Evolutionary conservation across 805 yeast genomes (phyloP).

Genomic region (Sugiyamaella americana): DNA sequence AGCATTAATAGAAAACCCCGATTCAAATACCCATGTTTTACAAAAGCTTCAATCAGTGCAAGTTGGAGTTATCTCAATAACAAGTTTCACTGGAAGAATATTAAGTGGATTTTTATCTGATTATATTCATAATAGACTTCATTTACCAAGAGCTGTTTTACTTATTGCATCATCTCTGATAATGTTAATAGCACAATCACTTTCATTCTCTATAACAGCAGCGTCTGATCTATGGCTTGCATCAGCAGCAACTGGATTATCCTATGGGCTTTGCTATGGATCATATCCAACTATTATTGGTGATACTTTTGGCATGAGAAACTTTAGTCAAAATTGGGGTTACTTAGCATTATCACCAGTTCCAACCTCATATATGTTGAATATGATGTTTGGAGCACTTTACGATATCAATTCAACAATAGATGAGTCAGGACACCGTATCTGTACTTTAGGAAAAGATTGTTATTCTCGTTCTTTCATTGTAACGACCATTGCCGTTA

Average conservation of each 20-base stretch:
- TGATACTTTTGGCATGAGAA: conserved; percentile 62
- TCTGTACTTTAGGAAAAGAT: conserved; percentile 19
- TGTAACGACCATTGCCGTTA: conserved; percentile 8
- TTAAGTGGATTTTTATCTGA: conserved; percentile 62
- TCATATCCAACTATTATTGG: conserved; percentile 71
- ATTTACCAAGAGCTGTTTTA: conserved; percentile 47
- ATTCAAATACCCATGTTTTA: neutral
- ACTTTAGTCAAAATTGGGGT: conserved; percentile 72
- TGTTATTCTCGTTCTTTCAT: conserved; percentile 22
- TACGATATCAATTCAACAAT: conserved; percentile 45
- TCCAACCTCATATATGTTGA: conserved; percentile 52
- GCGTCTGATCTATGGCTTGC: conserved; percentile 39
- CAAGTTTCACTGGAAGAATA: conserved; percentile 63
- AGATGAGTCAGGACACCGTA: conserved; percentile 19
- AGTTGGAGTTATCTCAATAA: conserved; percentile 63
- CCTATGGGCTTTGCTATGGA: conserved; percentile 69
- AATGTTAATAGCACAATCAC: conserved; percentile 44
- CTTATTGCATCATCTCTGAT: conserved; percentile 48
- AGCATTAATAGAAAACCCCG: conserved; percentile 32
- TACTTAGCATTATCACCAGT: conserved; percentile 61
- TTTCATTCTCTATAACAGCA: conserved; percentile 39
- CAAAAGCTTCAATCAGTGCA: conserved; percentile 55
- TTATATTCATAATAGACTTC: conserved; percentile 41
- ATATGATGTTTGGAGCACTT: conserved; percentile 54
- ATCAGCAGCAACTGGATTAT: conserved; percentile 58